Conservation (phyloP, 352 stramenopile genomes). For the Phytophthora hybrid region DNA sequence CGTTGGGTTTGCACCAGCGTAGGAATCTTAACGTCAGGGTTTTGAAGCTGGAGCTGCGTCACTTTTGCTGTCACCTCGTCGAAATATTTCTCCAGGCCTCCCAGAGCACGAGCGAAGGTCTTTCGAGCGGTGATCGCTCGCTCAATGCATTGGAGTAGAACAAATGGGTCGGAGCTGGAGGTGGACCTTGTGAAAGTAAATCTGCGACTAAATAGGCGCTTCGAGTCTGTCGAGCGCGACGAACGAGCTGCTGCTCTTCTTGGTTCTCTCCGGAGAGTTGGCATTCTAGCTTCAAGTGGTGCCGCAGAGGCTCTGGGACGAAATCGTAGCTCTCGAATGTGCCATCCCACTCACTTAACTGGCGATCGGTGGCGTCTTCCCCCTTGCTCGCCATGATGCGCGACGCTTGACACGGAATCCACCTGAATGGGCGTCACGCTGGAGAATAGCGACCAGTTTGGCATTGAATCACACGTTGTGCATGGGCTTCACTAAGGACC, state of each 20-base stretch:
- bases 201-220: slow-evolving; percentile 61
- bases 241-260: slow-evolving; percentile 33
- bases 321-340: slow-evolving; percentile 47
- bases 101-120: slow-evolving; percentile 53
- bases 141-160: slow-evolving; percentile 72
- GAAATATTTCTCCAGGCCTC: slow-evolving; percentile 55
- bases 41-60: slow-evolving; percentile 30
- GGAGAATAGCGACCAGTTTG: neutral
- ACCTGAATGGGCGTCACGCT: neutral
- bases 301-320: slow-evolving; percentile 49
- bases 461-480: neutral
- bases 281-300: slow-evolving; percentile 57
- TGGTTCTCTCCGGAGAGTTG: slow-evolving; percentile 5
- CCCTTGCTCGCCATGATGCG: slow-evolving; percentile 16
- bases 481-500: too few relatives aligned
- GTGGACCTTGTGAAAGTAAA: slow-evolving; percentile 21
- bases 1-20: slow-evolving; percentile 73
- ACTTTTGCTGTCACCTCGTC: slow-evolving; percentile 35
- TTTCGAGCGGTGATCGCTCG: slow-evolving; percentile 61
- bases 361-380: neutral
- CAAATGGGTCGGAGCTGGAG: slow-evolving; percentile 4
- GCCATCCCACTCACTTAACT: slow-evolving; percentile 11
- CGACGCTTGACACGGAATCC: slow-evolving; percentile 21
- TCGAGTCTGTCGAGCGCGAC: slow-evolving; percentile 50
- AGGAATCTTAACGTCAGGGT: slow-evolving; percentile 41